A percentile compares a stretch with the other conserved stretches of the same genome.
phyloP scores from a whole-genome alignment of 257 asterid genomes.

The Petunia axillaris region DNA sequence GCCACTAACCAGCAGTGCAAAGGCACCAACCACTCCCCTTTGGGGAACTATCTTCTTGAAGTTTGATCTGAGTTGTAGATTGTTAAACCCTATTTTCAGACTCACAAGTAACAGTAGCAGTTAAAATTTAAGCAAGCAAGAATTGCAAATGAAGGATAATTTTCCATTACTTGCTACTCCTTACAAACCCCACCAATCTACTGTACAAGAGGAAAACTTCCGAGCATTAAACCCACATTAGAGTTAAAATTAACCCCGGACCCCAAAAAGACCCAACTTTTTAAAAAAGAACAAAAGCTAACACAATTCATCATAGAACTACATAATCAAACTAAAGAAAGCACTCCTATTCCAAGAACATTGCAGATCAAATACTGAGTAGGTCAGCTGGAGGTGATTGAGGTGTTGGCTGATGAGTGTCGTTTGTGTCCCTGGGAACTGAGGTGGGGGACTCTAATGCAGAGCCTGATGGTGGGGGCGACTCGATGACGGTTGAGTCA shows the following conservation, averaged over 20 bases:
- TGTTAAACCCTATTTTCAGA: not conserved
- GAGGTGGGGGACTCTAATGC: constrained; percentile 51
- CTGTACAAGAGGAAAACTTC: constrained; percentile 34
- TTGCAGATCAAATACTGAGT: constrained; percentile 42
- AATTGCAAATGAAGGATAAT: constrained; percentile 26
- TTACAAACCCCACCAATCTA: constrained; percentile 35
- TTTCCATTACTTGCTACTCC: constrained; percentile 25
- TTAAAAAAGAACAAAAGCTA: constrained; percentile 10
- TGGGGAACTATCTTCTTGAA: not conserved
- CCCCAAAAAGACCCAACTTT: not conserved
- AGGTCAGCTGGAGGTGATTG: constrained; percentile 49
- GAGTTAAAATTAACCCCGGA: constrained; percentile 18
- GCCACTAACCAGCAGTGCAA: not conserved
- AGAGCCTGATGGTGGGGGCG: constrained; percentile 47
- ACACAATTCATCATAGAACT: constrained; percentile 16
- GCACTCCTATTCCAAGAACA: constrained; percentile 24
- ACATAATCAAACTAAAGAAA: constrained; percentile 14
- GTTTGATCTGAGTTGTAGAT: constrained; percentile 8
- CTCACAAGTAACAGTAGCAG: not conserved
- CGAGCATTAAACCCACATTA: constrained; percentile 24
- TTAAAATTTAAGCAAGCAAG: constrained; percentile 11
- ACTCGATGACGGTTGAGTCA: constrained; percentile 41
- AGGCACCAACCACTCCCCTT: not conserved
- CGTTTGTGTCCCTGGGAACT: constrained; percentile 32
- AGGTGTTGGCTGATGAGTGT: constrained; percentile 36